A percentile compares a stretch with the other conserved stretches of the same genome.
These are phyloP conservation scores for Cystobasidium ongulense DNA, from an alignment of 768 basidiomycete species.

Conservation along the genomic window DNA sequence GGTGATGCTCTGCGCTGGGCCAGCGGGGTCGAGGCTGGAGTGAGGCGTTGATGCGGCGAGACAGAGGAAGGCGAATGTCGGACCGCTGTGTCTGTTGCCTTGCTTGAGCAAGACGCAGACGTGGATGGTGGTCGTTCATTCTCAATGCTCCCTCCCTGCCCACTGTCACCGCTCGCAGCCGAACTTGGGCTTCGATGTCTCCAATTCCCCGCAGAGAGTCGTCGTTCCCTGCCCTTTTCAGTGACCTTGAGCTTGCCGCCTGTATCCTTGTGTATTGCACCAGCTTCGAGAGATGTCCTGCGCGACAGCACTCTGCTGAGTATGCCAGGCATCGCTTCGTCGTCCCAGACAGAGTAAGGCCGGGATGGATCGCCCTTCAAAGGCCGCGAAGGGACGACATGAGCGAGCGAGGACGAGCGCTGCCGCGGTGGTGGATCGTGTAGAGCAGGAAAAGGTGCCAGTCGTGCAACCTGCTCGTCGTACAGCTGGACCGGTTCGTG, in stretches of 20 bases:
- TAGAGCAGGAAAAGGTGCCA: not conserved
- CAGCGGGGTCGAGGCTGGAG: not conserved
- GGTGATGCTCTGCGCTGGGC: not conserved
- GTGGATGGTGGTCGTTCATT: not conserved
- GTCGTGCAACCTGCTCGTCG: not conserved
- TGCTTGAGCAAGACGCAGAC: not conserved
- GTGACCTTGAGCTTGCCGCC: conserved; percentile 12
- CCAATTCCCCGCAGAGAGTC: not conserved
- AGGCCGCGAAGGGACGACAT: not conserved
- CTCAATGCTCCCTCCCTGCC: not conserved
- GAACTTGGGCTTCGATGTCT: not conserved
- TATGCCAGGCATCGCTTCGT: not conserved
- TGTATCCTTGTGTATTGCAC: not conserved
- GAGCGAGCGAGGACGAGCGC: not conserved
- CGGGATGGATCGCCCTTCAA: not conserved
- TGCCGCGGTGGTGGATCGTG: not conserved
- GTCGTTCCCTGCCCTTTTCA: conserved; percentile 3
- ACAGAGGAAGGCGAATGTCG: not conserved
- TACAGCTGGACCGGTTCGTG: not conserved
- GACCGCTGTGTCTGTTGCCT: not conserved
- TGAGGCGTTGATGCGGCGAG: not conserved
- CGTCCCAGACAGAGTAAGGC: not conserved
- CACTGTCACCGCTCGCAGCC: not conserved
- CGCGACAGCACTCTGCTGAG: not conserved
- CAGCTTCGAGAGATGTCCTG: not conserved